A percentile compares a stretch with the other conserved stretches of the same genome.
Conservation (phyloP, 2,329 filamentous ascomycete species). For the Ophiostoma triangulosporum region DNA sequence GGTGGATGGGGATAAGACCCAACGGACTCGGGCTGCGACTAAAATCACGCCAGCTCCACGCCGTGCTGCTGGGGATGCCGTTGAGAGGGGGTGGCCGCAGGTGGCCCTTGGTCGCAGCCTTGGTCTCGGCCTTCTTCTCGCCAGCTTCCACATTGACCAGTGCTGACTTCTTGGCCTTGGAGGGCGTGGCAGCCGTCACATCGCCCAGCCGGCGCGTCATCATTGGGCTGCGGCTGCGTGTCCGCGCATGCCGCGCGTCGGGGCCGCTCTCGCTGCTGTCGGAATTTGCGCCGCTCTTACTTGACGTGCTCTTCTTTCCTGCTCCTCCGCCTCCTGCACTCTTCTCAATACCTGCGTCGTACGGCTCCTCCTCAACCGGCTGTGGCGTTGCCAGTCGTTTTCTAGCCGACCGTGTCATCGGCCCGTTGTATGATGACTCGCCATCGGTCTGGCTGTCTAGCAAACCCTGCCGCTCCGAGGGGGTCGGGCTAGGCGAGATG, state of each 20-base stretch:
- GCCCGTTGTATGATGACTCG: slow-evolving; percentile 51
- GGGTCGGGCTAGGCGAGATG: slow-evolving; percentile 76
- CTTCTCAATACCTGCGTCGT: slow-evolving; percentile 27
- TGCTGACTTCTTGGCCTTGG: slow-evolving; percentile 17
- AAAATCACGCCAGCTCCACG: slow-evolving; percentile 74
- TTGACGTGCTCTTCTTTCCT: background rate
- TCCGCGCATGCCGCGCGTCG: slow-evolving; percentile 48
- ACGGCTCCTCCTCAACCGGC: slow-evolving; percentile 45
- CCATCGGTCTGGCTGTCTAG: background rate
- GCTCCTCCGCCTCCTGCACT: background rate
- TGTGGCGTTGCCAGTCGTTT: slow-evolving; percentile 40
- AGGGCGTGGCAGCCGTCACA: slow-evolving; percentile 32
- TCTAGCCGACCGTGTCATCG: slow-evolving; percentile 60
- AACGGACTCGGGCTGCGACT: slow-evolving; percentile 86
- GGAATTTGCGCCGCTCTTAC: slow-evolving; percentile 4
- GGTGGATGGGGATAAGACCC: slow-evolving; percentile 87
- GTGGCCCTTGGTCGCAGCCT: slow-evolving; percentile 41
- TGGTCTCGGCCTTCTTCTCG: slow-evolving; percentile 16
- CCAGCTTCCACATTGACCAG: background rate
- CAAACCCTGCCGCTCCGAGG: slow-evolving; percentile 43
- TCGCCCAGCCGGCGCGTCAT: slow-evolving; percentile 36
- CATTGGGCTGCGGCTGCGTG: slow-evolving; percentile 58
- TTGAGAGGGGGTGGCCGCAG: slow-evolving; percentile 53
- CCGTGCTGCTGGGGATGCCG: slow-evolving; percentile 18
- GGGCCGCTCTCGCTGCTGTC: slow-evolving; percentile 21